A percentile compares a stretch with the other conserved stretches of the same genome.
These are phyloP conservation scores for Harrya chromipes DNA, from an alignment of 768 basidiomycete species.

Conservation along the genomic window DNA sequence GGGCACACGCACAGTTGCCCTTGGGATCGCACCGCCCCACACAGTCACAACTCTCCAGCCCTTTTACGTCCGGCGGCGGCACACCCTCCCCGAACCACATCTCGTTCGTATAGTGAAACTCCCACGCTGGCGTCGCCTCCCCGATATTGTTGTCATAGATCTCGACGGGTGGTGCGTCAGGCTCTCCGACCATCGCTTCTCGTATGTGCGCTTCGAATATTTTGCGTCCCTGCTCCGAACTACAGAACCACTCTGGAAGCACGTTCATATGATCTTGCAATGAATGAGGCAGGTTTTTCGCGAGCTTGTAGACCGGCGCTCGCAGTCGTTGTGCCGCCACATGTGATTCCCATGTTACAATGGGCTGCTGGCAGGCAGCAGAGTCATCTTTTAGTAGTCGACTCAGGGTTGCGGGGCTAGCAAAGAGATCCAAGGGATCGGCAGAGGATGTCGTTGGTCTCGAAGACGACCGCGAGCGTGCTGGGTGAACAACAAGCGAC, in stretches of 20 bases:
- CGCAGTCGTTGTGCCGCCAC: slow-evolving; percentile 15
- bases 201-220: slow-evolving; percentile 66
- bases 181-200: slow-evolving; percentile 65
- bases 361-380: slow-evolving; percentile 5
- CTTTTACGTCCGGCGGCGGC: slow-evolving; percentile 56
- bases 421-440: background rate
- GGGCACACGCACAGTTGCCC: slow-evolving; percentile 66
- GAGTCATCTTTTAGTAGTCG: background rate
- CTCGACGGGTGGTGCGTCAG: slow-evolving; percentile 61
- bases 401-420: background rate
- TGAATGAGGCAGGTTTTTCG: slow-evolving; percentile 56
- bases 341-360: slow-evolving; percentile 24
- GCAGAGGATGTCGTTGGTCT: background rate
- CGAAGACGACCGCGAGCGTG: background rate
- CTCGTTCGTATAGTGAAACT: slow-evolving; percentile 83
- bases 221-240: slow-evolving; percentile 42
- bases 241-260: slow-evolving; percentile 39
- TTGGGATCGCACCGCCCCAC: slow-evolving; percentile 72
- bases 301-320: slow-evolving; percentile 26
- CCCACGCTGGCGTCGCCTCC: slow-evolving; percentile 69
- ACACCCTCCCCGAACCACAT: slow-evolving; percentile 74
- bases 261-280: slow-evolving; percentile 67
- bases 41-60: slow-evolving; percentile 70
- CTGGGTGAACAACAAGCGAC: background rate
- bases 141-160: slow-evolving; percentile 66